These are phyloP conservation scores for Microsporum audouinii DNA, from an alignment of 2,329 filamentous ascomycete genomes.

Conservation along the genomic window DNA sequence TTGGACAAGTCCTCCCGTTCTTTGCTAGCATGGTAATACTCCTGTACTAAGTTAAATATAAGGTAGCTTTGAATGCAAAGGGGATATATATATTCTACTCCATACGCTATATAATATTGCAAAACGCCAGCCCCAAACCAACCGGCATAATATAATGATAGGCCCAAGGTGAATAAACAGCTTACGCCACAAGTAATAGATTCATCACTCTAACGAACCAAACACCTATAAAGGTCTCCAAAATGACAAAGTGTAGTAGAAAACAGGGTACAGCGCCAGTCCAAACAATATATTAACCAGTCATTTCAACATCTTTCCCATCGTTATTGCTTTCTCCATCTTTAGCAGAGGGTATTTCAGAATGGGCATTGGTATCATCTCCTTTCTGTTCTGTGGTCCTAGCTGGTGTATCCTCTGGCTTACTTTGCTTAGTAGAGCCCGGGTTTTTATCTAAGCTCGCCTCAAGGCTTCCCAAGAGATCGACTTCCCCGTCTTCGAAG, in stretches of 20 bases:
- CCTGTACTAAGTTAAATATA: background rate
- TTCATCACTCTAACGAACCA: background rate
- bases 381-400: background rate
- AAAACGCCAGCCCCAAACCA: background rate
- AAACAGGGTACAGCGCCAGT: slow-evolving; percentile 4
- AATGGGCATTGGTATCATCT: background rate
- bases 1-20: background rate
- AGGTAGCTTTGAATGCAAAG: background rate
- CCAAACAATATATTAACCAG: slow-evolving; percentile 4
- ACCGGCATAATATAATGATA: background rate
- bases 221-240: background rate
- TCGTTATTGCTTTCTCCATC: slow-evolving; percentile 1
- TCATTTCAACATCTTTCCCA: slow-evolving; percentile 4
- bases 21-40: background rate
- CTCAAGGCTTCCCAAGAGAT: slow-evolving; percentile 40
- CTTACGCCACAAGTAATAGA: background rate
- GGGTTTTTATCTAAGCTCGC: slow-evolving; percentile 25
- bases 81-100: background rate
- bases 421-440: background rate
- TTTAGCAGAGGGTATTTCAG: background rate
- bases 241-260: background rate
- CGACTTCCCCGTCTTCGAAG: slow-evolving; percentile 30
- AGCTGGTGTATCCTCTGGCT: background rate
- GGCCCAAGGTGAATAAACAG: background rate
- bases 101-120: background rate